Evolutionary conservation across 108 stramenopile species (phyloP).

Genomic region (Conticribra guillardii): DNA sequence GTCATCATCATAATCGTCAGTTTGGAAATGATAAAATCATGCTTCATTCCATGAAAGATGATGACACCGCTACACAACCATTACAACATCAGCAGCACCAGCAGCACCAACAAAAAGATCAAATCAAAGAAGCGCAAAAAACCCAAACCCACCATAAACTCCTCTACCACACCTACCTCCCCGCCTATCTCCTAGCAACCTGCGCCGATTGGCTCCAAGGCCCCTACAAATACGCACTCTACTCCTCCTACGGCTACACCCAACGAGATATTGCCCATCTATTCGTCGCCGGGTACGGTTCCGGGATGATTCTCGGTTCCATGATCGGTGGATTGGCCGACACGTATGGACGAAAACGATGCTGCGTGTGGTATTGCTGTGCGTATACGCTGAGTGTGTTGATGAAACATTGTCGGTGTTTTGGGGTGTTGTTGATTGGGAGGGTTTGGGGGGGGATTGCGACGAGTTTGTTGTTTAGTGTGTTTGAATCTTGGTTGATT

Average conservation of each 20-base stretch:
- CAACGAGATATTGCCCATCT: conserved; percentile 86
- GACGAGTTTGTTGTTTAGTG: conserved; percentile 56
- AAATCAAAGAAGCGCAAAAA: conserved; percentile 14
- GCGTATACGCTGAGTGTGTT: conserved; percentile 51
- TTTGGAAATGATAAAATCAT: too few species aligned
- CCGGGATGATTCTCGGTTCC: conserved; percentile 71
- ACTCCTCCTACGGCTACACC: conserved; percentile 85
- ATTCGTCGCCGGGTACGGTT: conserved; percentile 88
- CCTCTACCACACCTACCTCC: conserved; percentile 78
- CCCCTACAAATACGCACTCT: conserved; percentile 98
- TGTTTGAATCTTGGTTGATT: conserved; percentile 74
- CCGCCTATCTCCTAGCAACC: conserved; percentile 90
- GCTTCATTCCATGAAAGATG: background rate
- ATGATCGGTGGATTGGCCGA: conserved; percentile 73
- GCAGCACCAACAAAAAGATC: conserved; percentile 4
- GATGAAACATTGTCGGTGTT: conserved; percentile 48
- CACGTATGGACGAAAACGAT: conserved; percentile 50
- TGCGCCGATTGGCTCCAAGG: conserved; percentile 98
- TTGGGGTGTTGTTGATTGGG: conserved; percentile 50
- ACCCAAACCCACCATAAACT: conserved; percentile 32
- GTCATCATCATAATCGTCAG: too few species aligned
- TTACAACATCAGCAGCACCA: background rate
- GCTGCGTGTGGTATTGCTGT: conserved; percentile 61
- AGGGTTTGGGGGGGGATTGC: conserved; percentile 64
- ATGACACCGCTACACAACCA: background rate